A percentile compares a stretch with the other conserved stretches of the same genome.
These are phyloP conservation scores for Emericellopsis cladophorae DNA, from an alignment of 2,329 filamentous ascomycete genomes.

Conservation along the genomic window DNA sequence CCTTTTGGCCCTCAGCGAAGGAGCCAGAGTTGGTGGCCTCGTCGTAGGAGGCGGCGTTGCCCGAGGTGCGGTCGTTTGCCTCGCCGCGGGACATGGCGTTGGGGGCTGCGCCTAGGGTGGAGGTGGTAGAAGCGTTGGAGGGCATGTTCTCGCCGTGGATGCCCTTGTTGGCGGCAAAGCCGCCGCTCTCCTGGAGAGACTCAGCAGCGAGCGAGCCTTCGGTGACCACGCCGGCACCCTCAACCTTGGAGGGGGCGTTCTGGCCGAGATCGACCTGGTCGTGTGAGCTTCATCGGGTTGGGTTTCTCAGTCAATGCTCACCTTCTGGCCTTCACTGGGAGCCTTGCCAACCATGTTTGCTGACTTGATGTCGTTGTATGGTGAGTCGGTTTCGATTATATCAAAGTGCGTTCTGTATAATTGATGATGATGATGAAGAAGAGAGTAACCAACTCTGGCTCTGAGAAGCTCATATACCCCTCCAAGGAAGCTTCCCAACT, in stretches of 20 bases:
- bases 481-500: neutral
- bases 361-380: neutral
- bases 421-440: neutral
- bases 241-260: slow-evolving; percentile 37
- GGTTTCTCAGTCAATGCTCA: neutral
- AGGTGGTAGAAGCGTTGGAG: slow-evolving; percentile 7
- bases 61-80: slow-evolving; percentile 33
- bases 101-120: neutral
- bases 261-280: slow-evolving; percentile 30
- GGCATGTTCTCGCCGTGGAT: slow-evolving; percentile 16
- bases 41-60: slow-evolving; percentile 2
- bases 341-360: slow-evolving; percentile 5
- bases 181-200: slow-evolving; percentile 47
- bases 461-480: neutral
- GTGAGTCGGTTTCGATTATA: neutral
- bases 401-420: neutral
- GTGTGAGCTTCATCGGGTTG: slow-evolving; percentile 3
- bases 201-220: slow-evolving; percentile 66
- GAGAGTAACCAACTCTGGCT: neutral
- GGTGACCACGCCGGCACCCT: slow-evolving; percentile 51
- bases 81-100: slow-evolving; percentile 12
- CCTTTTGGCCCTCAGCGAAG: slow-evolving; percentile 4
- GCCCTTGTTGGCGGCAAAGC: slow-evolving; percentile 46
- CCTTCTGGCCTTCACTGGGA: slow-evolving; percentile 6
- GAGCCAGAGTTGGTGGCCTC: slow-evolving; percentile 4